phyloP scores from a whole-genome alignment of 768 basidiomycete species.

The Grammothele lineata region DNA sequence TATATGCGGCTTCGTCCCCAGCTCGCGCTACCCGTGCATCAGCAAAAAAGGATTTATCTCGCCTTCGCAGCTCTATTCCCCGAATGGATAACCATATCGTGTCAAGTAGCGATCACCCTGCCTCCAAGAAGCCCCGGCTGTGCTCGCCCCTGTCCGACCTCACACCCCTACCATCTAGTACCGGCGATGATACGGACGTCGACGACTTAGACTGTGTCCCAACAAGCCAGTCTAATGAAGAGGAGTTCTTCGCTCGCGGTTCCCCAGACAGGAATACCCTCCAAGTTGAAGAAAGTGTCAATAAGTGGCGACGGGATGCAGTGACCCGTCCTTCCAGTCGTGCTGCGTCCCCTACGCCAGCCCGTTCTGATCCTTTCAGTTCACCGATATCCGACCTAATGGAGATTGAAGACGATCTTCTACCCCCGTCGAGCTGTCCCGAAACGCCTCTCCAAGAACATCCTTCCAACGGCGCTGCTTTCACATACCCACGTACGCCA shows the following conservation, averaged over 20 bases:
- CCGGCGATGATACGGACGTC: constrained; percentile 7
- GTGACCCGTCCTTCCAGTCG: constrained; percentile 3
- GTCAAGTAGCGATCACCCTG: too few relatives aligned
- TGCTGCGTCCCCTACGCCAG: background rate
- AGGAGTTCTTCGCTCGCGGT: constrained; percentile 42
- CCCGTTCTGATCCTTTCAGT: background rate
- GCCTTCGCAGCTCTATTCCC: too few relatives aligned
- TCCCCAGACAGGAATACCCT: constrained; percentile 21
- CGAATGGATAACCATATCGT: too few relatives aligned
- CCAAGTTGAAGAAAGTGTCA: constrained; percentile 33
- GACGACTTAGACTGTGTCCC: constrained; percentile 41
- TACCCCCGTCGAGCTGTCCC: too few relatives aligned
- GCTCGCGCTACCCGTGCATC: too few relatives aligned
- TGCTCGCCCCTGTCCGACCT: constrained; percentile 22
- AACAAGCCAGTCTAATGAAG: constrained; percentile 67
- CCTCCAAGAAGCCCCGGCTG: too few relatives aligned
- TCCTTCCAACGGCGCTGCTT: too few relatives aligned
- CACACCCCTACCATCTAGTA: constrained; percentile 5
- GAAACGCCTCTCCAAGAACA: too few relatives aligned
- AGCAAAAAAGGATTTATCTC: too few relatives aligned
- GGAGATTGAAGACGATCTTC: constrained; percentile 15
- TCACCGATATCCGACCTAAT: background rate
- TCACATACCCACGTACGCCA: too few relatives aligned
- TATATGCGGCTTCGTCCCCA: too few relatives aligned
- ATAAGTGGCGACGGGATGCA: constrained; percentile 35